Conservation (phyloP, 2,329 filamentous ascomycete species). For the Aureobasidium namibiae region DNA sequence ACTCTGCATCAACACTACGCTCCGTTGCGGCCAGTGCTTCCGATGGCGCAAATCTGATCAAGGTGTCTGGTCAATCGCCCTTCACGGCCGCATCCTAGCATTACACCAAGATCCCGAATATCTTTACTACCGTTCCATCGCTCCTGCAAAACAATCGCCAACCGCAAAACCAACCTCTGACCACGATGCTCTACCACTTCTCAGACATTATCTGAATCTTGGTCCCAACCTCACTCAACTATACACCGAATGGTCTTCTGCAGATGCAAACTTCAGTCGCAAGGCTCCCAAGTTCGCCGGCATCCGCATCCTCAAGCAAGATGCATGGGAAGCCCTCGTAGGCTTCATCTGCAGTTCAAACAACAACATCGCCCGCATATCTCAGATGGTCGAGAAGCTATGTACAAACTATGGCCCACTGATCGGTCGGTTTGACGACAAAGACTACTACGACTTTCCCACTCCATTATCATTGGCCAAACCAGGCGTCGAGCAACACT, state of each 20-base stretch:
- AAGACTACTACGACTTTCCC: slow-evolving; percentile 80
- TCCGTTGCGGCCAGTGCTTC: slow-evolving; percentile 94
- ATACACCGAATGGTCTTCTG: slow-evolving; percentile 78
- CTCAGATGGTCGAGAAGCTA: slow-evolving; percentile 91
- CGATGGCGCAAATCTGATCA: slow-evolving; percentile 73
- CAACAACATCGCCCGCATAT: slow-evolving; percentile 93
- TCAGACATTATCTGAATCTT: slow-evolving; percentile 83
- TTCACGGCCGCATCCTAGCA: slow-evolving; percentile 77
- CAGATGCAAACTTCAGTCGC: slow-evolving; percentile 80
- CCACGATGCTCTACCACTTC: slow-evolving; percentile 65
- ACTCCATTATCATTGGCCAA: slow-evolving; percentile 63
- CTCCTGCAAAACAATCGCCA: slow-evolving; percentile 31
- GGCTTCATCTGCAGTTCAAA: slow-evolving; percentile 98
- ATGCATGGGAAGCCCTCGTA: slow-evolving; percentile 89
- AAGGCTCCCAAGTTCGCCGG: slow-evolving; percentile 83
- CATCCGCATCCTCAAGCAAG: slow-evolving; percentile 85
- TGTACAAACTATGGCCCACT: slow-evolving; percentile 77
- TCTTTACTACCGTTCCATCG: slow-evolving; percentile 72
- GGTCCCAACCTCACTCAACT: slow-evolving; percentile 64
- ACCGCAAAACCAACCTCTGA: slow-evolving; percentile 16
- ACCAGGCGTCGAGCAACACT: slow-evolving; percentile 65
- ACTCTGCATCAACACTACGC: slow-evolving; percentile 86
- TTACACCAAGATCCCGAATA: slow-evolving; percentile 72
- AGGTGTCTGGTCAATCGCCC: slow-evolving; percentile 82
- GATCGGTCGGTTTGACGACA: slow-evolving; percentile 56